Evolutionary conservation across 768 basidiomycete genomes (phyloP).

Genomic region (Leccinum boreale): DNA sequence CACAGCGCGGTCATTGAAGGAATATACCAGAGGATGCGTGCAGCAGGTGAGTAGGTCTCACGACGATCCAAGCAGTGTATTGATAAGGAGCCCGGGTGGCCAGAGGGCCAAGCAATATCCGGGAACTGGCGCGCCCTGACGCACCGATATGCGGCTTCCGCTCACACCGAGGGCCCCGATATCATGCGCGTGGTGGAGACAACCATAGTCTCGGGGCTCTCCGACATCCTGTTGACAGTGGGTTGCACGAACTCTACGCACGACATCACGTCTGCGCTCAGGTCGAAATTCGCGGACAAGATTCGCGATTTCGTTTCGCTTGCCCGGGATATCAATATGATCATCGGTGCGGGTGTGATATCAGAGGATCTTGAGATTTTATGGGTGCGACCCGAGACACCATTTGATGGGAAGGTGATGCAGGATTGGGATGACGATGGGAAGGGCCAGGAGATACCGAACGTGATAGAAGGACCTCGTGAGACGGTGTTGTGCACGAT

Average conservation of each 20-base stretch:
- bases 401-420: conserved; percentile 17
- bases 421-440: conserved; percentile 25
- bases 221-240: conserved; percentile 24
- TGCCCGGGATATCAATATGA: conserved; percentile 42
- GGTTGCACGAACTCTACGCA: conserved; percentile 18
- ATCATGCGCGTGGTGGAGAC: background rate
- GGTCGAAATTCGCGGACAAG: conserved; percentile 38
- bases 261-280: conserved; percentile 38
- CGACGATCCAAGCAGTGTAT: background rate
- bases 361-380: conserved; percentile 26
- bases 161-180: conserved; percentile 12
- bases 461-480: background rate
- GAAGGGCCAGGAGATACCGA: background rate
- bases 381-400: conserved; percentile 5
- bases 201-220: conserved; percentile 17
- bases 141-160: conserved; percentile 11
- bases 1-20: conserved; percentile 12
- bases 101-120: conserved; percentile 42
- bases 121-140: conserved; percentile 44
- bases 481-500: conserved; percentile 29
- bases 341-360: conserved; percentile 20
- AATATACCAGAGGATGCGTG: conserved; percentile 34
- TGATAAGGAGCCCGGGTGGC: background rate
- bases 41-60: conserved; percentile 27
- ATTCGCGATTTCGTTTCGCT: conserved; percentile 40